Conservation (phyloP, 2,329 filamentous ascomycete genomes). For the Fusarium tjaetaba region DNA sequence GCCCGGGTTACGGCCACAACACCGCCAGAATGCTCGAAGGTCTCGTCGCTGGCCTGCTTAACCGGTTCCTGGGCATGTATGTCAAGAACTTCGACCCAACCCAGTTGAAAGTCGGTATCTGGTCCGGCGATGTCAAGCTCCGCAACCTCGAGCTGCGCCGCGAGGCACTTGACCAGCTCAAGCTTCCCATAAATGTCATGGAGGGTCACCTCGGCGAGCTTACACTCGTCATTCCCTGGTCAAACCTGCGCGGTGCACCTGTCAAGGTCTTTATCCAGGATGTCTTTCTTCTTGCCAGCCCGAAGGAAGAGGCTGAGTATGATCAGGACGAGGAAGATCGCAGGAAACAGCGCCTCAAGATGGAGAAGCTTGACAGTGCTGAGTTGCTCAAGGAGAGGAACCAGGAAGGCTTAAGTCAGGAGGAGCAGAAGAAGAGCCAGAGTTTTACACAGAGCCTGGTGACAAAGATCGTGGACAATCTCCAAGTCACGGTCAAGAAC, state of each 20-base stretch:
- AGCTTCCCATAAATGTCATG: constrained; percentile 94
- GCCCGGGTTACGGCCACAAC: constrained; percentile 77
- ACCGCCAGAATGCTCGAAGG: constrained; percentile 88
- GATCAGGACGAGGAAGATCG: constrained; percentile 91
- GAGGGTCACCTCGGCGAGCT: constrained; percentile 94
- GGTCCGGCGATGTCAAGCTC: constrained; percentile 97
- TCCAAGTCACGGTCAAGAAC: constrained; percentile 97
- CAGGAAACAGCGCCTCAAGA: constrained; percentile 90
- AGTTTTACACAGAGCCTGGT: constrained; percentile 95
- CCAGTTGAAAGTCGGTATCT: constrained; percentile 98
- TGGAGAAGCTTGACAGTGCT: constrained; percentile 97
- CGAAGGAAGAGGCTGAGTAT: constrained; percentile 94
- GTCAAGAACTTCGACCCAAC: constrained; percentile 99
- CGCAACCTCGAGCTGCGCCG: constrained; percentile 90
- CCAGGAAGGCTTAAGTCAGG: constrained; percentile 90
- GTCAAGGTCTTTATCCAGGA: constrained; percentile 96
- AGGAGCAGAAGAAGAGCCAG: constrained; percentile 97
- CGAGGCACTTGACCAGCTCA: constrained; percentile 96
- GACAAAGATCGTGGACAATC: constrained; percentile 97
- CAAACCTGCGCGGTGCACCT: constrained; percentile 91
- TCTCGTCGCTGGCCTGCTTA: constrained; percentile 94
- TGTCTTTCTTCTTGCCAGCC: constrained; percentile 93
- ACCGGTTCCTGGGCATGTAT: constrained; percentile 99
- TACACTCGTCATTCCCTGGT: constrained; percentile 95
- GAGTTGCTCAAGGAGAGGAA: constrained; percentile 93